Evolutionary conservation across 768 basidiomycete genomes (phyloP), one percentile per base, ranked within the genome.

Genomic region (Mrakia gelida): DNA sequence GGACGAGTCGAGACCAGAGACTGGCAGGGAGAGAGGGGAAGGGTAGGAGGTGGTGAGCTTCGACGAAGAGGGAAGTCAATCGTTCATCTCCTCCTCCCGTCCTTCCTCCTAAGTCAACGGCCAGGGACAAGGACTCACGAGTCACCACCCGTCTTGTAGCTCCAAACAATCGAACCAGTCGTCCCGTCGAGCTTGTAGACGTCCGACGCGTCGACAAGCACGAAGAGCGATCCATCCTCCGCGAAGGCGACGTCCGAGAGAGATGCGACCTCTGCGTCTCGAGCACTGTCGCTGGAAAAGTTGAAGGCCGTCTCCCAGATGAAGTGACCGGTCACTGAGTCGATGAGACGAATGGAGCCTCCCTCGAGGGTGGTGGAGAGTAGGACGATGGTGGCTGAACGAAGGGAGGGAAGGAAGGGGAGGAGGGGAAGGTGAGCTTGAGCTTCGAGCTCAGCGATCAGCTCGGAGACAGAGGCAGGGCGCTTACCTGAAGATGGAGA

Each of bases 311-410:
- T 88, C 83, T 98, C 94, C 75, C 89, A 85, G 4, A 91, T 65
- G 41, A 93, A 86, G 71, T 88, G 83, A 2, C 94, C 95, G 0
- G 88, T 90, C 2, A 85, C 81, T 5, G 86, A 84, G 56, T 93
- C 90, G 81, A 94, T 91, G 5, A 89, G 83, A 28, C 94, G 89
- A n/a, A 93, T 85, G 2, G 86, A 91, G 5, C 90, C 86, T 15
- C 91, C 92, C 1, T 89, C 90, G 2, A 41, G 8, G 28, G 26
- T 49, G 3, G 63, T 93, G 63, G 95, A 95, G 32, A 96, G 85
- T 3, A 91, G 85, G 45, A 90, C 88, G 59, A 95, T 84, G 54
- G 86, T 45, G 71, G 76, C 68, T 77, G 76, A 71, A 15, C 26
- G 28, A 4, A 15, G 15, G 45, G 11, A 13, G 11, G 45, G 45